A percentile compares a stretch with the other conserved stretches of the same genome.
Conservation (phyloP, 1,284 basidiomycete species). For the Tilletia indica region DNA sequence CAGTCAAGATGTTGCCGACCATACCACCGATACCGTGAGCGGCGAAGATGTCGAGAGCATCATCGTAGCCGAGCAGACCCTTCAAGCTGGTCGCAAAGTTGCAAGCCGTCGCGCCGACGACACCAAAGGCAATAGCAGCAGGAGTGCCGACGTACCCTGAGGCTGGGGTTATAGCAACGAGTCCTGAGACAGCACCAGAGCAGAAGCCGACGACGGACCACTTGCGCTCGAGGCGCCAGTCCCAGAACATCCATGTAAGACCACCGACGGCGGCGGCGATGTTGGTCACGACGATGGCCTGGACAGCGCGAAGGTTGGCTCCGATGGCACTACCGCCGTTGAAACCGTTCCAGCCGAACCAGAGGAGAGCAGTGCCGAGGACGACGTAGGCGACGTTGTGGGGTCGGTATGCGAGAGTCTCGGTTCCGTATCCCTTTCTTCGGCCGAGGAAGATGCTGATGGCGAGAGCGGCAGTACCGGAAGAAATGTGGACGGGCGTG, state of each 20-base stretch:
- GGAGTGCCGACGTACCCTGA: constrained; percentile 60
- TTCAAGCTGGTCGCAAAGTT: constrained; percentile 96
- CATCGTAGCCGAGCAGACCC: constrained; percentile 59
- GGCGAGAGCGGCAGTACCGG: constrained; percentile 55
- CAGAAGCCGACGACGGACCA: constrained; percentile 79
- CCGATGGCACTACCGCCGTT: constrained; percentile 57
- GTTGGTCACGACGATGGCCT: constrained; percentile 58
- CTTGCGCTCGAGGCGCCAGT: constrained; percentile 59
- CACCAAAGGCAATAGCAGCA: constrained; percentile 58
- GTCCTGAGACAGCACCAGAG: constrained; percentile 64
- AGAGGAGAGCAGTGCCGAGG: constrained; percentile 58
- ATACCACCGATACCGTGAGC: constrained; percentile 85
- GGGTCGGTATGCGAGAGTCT: constrained; percentile 56
- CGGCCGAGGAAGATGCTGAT: constrained; percentile 57
- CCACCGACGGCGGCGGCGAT: constrained; percentile 73
- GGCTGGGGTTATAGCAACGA: constrained; percentile 75
- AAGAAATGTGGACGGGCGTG: constrained; percentile 58
- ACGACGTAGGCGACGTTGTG: constrained; percentile 57
- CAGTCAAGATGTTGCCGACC: constrained; percentile 80
- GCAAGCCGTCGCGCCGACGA: constrained; percentile 77
- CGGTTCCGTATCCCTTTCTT: constrained; percentile 58
- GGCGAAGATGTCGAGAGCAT: constrained; percentile 70
- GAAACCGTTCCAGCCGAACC: constrained; percentile 57
- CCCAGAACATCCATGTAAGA: constrained; percentile 58
- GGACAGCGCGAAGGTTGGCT: constrained; percentile 57